These are phyloP conservation scores for Cyclostephanos tholiformis DNA, from an alignment of 108 stramenopile species.

Conservation along the genomic window DNA sequence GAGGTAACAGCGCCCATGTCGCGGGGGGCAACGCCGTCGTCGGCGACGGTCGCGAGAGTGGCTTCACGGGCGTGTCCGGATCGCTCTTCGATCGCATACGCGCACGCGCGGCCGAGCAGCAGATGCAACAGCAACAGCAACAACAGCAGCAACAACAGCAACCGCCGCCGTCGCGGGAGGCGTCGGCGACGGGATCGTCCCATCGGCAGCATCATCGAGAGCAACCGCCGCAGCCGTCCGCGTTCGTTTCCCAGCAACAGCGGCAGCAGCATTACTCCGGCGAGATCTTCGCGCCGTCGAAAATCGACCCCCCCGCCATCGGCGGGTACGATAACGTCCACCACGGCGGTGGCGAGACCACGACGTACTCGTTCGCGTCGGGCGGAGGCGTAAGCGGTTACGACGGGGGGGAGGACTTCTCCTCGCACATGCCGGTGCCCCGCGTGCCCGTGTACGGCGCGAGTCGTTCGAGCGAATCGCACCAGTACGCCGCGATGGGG, in stretches of 20 bases:
- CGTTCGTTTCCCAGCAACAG: conserved; percentile 16
- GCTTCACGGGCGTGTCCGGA: conserved; percentile 22
- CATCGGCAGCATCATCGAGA: conserved; percentile 1
- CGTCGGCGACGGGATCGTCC: background rate
- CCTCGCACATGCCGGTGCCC: background rate
- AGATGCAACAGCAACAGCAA: conserved; percentile 6
- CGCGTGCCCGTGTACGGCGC: conserved; percentile 31
- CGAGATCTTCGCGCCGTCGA: background rate
- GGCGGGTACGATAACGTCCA: too few species aligned
- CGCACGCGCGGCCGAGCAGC: conserved; percentile 35
- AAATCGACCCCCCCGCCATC: too few species aligned
- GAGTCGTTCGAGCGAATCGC: conserved; percentile 7
- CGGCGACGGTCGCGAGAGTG: background rate
- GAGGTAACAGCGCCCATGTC: background rate
- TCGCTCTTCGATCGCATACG: conserved; percentile 47
- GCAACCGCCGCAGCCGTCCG: conserved; percentile 11
- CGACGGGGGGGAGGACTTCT: conserved; percentile 21
- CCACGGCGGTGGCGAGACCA: conserved; percentile 6
- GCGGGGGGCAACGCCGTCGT: background rate
- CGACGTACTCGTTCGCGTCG: conserved; percentile 32
- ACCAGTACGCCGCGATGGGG: conserved; percentile 2
- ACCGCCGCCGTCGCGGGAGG: background rate
- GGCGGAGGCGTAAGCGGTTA: conserved; percentile 6
- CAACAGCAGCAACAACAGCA: conserved; percentile 10
- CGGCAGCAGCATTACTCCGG: conserved; percentile 12